phyloP scores from a whole-genome alignment of 148 eudicot genomes.

The Persicaria maculosa region DNA sequence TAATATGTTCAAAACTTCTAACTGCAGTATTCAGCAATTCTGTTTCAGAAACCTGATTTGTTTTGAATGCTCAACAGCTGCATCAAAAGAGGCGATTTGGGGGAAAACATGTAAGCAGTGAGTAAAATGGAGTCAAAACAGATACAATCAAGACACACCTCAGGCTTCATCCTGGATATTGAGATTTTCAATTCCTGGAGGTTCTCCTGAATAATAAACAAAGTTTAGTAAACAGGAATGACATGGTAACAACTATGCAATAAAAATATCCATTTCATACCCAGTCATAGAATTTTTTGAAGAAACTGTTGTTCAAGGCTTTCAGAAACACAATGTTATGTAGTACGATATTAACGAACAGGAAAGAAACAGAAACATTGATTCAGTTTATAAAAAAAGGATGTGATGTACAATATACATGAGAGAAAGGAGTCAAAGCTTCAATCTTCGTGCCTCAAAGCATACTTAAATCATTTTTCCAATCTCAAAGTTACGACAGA shows the following conservation, averaged over 20 bases:
- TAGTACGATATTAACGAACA: no score
- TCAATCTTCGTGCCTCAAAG: no score
- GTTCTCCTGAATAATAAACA: no score
- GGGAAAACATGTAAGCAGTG: not conserved
- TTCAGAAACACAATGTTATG: no score
- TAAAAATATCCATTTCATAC: not conserved
- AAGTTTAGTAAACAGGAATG: no score
- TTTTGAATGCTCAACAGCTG: slow-evolving; percentile 36
- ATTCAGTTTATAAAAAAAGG: no score
- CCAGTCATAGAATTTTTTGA: not conserved
- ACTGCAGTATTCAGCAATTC: slow-evolving; percentile 32
- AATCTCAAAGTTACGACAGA: no score
- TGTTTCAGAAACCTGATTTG: slow-evolving; percentile 33
- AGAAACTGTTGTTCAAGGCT: no score
- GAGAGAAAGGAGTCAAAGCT: no score
- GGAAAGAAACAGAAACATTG: no score
- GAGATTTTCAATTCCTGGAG: not conserved
- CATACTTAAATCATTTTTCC: no score
- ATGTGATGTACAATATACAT: no score
- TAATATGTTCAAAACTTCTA: slow-evolving; percentile 38
- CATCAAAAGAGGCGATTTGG: slow-evolving; percentile 10
- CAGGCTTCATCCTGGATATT: slow-evolving; percentile 7
- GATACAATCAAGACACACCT: not conserved
- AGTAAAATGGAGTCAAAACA: not conserved
- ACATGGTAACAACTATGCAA: not conserved